A percentile compares a stretch with the other conserved stretches of the same genome.
Conservation (phyloP, 768 basidiomycete genomes). For the Naganishia friedmannii region DNA sequence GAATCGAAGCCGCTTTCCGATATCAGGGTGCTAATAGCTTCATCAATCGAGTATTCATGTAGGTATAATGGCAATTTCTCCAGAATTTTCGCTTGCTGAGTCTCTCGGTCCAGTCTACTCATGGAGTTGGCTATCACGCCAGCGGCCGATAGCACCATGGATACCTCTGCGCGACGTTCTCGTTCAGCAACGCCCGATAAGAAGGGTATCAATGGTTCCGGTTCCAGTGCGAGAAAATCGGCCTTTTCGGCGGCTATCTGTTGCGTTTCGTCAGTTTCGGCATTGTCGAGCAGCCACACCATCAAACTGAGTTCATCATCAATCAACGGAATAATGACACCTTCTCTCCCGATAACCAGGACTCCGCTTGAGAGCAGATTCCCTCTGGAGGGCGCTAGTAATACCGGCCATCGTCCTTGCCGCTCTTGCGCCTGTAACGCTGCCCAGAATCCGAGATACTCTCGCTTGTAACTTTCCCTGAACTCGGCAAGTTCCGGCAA, state of each 20-base stretch:
- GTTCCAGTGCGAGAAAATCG: neutral
- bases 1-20: conserved; percentile 6
- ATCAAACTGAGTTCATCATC: conserved; percentile 51
- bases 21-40: conserved; percentile 5
- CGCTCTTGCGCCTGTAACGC: conserved; percentile 83
- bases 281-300: conserved; percentile 17
- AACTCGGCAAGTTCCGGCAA: conserved; percentile 73
- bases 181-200: neutral
- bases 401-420: conserved; percentile 47
- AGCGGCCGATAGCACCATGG: conserved; percentile 14
- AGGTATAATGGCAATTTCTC: conserved; percentile 4
- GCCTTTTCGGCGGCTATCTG: conserved; percentile 21
- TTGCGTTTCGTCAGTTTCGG: conserved; percentile 4
- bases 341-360: conserved; percentile 66
- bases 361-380: conserved; percentile 1
- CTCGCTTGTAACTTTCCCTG: conserved; percentile 78
- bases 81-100: conserved; percentile 12
- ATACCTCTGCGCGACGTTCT: neutral
- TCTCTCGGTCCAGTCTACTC: neutral
- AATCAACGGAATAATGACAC: conserved; percentile 62
- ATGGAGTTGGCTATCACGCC: conserved; percentile 5
- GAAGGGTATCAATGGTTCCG: neutral
- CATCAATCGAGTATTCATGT: conserved; percentile 7
- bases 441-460: conserved; percentile 95
- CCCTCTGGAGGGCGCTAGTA: conserved; percentile 25